A percentile compares a stretch with the other conserved stretches of the same genome.
These are phyloP conservation scores for Ophiostoma sp. DNA, from an alignment of 2,329 filamentous ascomycete genomes.

Conservation along the genomic window DNA sequence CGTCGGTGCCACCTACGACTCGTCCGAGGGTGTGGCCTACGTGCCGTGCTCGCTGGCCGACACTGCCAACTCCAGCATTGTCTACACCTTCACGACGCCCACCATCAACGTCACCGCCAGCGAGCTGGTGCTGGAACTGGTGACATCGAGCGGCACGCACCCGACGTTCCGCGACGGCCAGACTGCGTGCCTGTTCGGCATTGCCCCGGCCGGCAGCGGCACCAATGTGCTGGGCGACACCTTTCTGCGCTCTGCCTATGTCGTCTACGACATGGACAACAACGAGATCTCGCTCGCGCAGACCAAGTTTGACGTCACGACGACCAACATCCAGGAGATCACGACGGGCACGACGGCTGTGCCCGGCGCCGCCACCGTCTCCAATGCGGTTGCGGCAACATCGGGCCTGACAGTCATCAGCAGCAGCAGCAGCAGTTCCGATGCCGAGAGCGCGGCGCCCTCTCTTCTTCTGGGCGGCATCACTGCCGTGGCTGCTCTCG, in stretches of 20 bases:
- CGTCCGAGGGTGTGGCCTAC: conserved; percentile 50
- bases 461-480: not conserved
- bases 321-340: conserved; percentile 52
- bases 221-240: conserved; percentile 67
- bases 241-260: conserved; percentile 68
- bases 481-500: conserved; percentile 9
- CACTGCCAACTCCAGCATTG: conserved; percentile 39
- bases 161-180: conserved; percentile 50
- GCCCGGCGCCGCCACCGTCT: conserved; percentile 50
- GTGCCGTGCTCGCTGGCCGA: conserved; percentile 53
- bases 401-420: conserved; percentile 35
- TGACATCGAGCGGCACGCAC: conserved; percentile 43
- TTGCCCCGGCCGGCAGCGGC: conserved; percentile 52
- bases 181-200: conserved; percentile 61
- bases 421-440: not conserved
- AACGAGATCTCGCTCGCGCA: conserved; percentile 67
- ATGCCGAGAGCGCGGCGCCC: not conserved
- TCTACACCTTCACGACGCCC: conserved; percentile 51
- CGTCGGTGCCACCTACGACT: conserved; percentile 56
- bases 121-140: conserved; percentile 55
- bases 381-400: conserved; percentile 46
- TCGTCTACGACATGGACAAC: conserved; percentile 69
- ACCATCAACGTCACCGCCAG: conserved; percentile 53
- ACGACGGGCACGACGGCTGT: conserved; percentile 44
- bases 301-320: conserved; percentile 55